Percentiles rank a stretch among this genome's conserved stretches.
Conservation (phyloP, 2,329 filamentous ascomycete species). For the Penicillium griseofulvum region DNA sequence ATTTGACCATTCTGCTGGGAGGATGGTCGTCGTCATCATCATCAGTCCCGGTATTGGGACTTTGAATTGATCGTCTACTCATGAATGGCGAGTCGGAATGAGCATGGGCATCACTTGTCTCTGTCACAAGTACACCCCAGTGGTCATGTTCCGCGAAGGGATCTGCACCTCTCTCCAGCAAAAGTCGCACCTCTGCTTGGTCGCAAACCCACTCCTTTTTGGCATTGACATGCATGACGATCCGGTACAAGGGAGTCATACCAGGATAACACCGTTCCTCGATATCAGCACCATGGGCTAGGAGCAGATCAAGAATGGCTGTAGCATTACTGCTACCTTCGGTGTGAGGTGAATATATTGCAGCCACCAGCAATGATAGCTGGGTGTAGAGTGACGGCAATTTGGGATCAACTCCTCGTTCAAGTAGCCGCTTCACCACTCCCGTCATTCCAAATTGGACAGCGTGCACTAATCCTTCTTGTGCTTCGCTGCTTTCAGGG, state of each 20-base stretch:
- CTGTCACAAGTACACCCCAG: background rate
- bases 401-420: background rate
- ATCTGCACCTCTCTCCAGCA: background rate
- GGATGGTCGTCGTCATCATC: too few relatives aligned
- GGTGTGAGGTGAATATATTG: background rate
- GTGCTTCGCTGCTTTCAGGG: background rate
- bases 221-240: background rate
- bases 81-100: background rate
- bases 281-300: background rate
- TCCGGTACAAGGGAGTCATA: background rate
- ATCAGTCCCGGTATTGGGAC: background rate
- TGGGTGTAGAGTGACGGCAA: background rate
- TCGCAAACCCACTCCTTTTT: background rate
- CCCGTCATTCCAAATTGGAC: background rate
- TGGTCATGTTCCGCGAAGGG: background rate
- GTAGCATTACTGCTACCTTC: background rate
- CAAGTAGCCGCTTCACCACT: background rate
- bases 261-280: background rate
- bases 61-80: background rate
- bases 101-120: background rate
- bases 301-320: background rate
- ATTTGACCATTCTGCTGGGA: background rate
- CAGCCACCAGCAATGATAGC: background rate
- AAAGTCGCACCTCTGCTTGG: background rate
- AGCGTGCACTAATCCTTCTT: background rate